phyloP scores from a whole-genome alignment of 768 basidiomycete species.

The Boletus huronensis region DNA sequence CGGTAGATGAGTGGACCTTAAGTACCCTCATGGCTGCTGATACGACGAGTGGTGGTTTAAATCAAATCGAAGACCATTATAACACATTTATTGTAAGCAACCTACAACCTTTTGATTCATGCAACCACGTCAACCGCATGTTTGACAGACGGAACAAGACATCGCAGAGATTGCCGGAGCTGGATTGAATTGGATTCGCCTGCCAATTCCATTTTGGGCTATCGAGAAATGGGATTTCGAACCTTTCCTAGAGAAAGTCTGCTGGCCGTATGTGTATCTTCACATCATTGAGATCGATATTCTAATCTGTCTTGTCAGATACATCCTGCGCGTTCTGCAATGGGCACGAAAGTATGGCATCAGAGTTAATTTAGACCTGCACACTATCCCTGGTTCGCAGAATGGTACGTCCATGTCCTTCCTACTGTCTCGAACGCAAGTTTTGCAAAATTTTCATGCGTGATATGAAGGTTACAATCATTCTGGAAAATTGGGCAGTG shows the following conservation, averaged over 20 bases:
- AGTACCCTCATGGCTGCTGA: constrained; percentile 63
- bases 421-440: not conserved
- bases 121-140: not conserved
- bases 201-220: constrained; percentile 85
- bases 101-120: not conserved
- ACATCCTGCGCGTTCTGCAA: constrained; percentile 67
- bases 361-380: constrained; percentile 78
- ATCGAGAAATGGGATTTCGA: constrained; percentile 73
- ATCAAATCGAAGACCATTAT: constrained; percentile 73
- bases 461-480: constrained; percentile 48
- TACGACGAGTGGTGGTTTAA: constrained; percentile 57
- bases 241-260: constrained; percentile 69
- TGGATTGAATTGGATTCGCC: constrained; percentile 79
- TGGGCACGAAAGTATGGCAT: constrained; percentile 92
- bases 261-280: constrained; percentile 58
- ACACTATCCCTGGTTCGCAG: constrained; percentile 76
- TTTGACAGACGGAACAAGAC: constrained; percentile 75
- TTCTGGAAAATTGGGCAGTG: constrained; percentile 55
- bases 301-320: constrained; percentile 37
- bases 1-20: constrained; percentile 67
- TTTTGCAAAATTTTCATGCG: not conserved
- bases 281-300: not conserved
- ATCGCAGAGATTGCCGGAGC: constrained; percentile 86
- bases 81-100: constrained; percentile 72
- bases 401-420: constrained; percentile 44